These are phyloP conservation scores for Mortierella sp. DNA, from an alignment of 371 early-diverging fungal species.

Conservation along the genomic window DNA sequence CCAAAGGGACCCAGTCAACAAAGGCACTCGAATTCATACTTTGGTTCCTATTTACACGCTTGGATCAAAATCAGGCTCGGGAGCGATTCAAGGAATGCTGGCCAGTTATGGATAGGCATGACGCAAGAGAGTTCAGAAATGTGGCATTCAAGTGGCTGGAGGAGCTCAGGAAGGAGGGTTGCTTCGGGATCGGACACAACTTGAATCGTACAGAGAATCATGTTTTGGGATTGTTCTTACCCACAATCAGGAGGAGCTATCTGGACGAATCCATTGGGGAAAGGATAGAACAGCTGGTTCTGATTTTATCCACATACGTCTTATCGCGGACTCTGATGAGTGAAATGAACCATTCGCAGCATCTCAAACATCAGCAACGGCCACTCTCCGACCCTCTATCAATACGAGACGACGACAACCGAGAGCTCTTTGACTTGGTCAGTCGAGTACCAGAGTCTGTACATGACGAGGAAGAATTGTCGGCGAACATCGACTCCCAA, in stretches of 20 bases:
- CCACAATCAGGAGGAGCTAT: slow-evolving; percentile 47
- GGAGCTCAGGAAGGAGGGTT: slow-evolving; percentile 52
- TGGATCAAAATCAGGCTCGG: slow-evolving; percentile 23
- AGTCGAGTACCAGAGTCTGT: slow-evolving; percentile 10
- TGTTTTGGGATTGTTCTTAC: slow-evolving; percentile 27
- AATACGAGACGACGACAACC: not conserved
- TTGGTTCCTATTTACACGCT: slow-evolving; percentile 44
- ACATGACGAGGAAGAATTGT: slow-evolving; percentile 9
- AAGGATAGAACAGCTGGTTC: slow-evolving; percentile 43
- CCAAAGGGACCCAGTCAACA: slow-evolving; percentile 46
- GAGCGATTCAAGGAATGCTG: slow-evolving; percentile 53
- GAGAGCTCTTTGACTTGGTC: not conserved
- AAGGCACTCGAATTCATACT: slow-evolving; percentile 52
- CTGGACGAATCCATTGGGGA: slow-evolving; percentile 50
- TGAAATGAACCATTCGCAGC: slow-evolving; percentile 6
- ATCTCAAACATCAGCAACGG: not conserved
- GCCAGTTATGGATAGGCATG: slow-evolving; percentile 49
- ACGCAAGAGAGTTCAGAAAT: slow-evolving; percentile 50
- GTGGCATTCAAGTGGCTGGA: slow-evolving; percentile 57
- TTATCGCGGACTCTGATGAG: slow-evolving; percentile 11
- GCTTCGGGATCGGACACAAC: slow-evolving; percentile 35
- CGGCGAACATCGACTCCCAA: slow-evolving; percentile 15
- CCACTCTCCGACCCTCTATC: not conserved
- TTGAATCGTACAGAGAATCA: slow-evolving; percentile 4
- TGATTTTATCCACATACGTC: slow-evolving; percentile 45